Percentiles rank a stretch among this genome's conserved stretches.
phyloP scores from a whole-genome alignment of 2,329 filamentous ascomycete species.

The Ophiostoma quercus region DNA sequence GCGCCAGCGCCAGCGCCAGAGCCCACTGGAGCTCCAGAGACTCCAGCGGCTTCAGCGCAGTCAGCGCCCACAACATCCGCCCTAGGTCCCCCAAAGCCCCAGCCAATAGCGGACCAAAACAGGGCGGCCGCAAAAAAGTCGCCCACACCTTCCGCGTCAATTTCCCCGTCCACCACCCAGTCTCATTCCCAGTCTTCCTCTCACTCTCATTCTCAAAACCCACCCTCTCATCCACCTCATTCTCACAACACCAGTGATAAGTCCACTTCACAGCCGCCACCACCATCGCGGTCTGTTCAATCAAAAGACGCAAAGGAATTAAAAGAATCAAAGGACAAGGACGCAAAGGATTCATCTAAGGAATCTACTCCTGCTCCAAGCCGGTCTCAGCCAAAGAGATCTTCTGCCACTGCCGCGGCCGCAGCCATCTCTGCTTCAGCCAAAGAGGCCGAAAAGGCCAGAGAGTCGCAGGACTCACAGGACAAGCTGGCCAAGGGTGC shows the following conservation, averaged over 20 bases:
- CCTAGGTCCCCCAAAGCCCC: conserved; percentile 20
- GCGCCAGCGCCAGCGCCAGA: neutral
- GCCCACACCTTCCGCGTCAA: conserved; percentile 22
- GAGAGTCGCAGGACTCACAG: conserved; percentile 4
- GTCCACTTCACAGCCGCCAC: conserved; percentile 21
- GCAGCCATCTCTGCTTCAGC: conserved; percentile 20
- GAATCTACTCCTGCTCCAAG: neutral
- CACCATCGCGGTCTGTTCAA: conserved; percentile 14
- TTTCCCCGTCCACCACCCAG: conserved; percentile 23
- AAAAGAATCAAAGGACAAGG: neutral
- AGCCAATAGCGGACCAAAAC: conserved; percentile 33
- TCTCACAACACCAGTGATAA: conserved; percentile 16
- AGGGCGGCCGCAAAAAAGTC: conserved; percentile 31
- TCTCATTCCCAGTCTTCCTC: neutral
- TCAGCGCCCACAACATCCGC: conserved; percentile 23
- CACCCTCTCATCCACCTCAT: conserved; percentile 8
- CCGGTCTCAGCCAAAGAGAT: conserved; percentile 11
- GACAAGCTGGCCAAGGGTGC: neutral
- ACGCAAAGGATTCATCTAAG: neutral
- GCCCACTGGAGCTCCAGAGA: neutral
- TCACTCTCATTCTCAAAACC: neutral
- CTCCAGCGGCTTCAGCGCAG: conserved; percentile 21
- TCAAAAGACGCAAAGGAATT: neutral
- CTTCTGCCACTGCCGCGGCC: conserved; percentile 21
- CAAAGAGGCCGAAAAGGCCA: conserved; percentile 15